phyloP scores from a whole-genome alignment of 2,329 filamentous ascomycete species.

The Colletotrichum sp. region DNA sequence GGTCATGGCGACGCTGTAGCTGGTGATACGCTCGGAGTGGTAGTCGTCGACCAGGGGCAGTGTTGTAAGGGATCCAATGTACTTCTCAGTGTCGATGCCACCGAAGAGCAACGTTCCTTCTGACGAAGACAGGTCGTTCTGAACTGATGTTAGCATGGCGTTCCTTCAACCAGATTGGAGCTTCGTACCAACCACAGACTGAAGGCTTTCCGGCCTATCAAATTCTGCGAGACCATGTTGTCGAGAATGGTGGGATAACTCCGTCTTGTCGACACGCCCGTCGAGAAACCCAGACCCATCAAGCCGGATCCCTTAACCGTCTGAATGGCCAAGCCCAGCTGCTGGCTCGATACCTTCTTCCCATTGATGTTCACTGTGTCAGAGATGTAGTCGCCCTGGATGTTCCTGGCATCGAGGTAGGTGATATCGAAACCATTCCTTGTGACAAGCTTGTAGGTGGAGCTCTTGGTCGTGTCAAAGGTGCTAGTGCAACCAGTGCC shows the following conservation, averaged over 20 bases:
- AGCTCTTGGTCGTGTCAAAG: conserved; percentile 48
- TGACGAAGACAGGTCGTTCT: conserved; percentile 49
- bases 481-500: conserved; percentile 28
- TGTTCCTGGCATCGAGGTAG: conserved; percentile 63
- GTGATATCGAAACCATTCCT: conserved; percentile 59
- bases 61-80: conserved; percentile 65
- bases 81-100: conserved; percentile 73
- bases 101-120: conserved; percentile 76
- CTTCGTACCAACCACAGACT: conserved; percentile 64
- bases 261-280: conserved; percentile 48
- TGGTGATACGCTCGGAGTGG: conserved; percentile 40
- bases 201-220: conserved; percentile 69
- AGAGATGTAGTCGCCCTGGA: conserved; percentile 61
- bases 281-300: conserved; percentile 63
- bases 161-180: background rate
- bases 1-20: conserved; percentile 44
- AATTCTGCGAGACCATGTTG: conserved; percentile 64
- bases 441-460: conserved; percentile 50
- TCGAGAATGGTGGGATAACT: conserved; percentile 66
- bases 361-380: conserved; percentile 60
- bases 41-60: conserved; percentile 54
- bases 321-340: conserved; percentile 59
- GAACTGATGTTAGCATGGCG: conserved; percentile 36
- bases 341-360: conserved; percentile 50
- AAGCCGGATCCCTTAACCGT: conserved; percentile 59